A percentile compares a stretch with the other conserved stretches of the same genome.
Conservation (phyloP, 176 grass and related monocot species). For the Triticum timopheevii region DNA sequence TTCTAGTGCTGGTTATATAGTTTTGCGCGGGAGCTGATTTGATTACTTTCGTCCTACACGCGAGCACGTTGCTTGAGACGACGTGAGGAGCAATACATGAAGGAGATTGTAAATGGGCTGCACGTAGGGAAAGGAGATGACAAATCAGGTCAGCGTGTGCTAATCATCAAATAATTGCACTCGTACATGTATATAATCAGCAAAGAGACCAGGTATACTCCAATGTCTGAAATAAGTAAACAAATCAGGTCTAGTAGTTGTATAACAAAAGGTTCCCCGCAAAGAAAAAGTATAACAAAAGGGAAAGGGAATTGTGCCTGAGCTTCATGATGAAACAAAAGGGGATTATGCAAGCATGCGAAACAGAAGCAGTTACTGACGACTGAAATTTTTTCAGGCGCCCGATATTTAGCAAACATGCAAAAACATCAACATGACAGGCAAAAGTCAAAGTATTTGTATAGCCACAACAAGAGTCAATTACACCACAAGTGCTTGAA, state of each 20-base stretch:
- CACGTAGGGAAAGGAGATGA: constrained; percentile 16
- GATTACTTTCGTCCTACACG: background rate
- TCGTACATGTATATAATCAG: background rate
- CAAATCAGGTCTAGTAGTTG: background rate
- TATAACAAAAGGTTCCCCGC: background rate
- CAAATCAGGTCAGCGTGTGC: background rate
- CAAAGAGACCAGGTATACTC: background rate
- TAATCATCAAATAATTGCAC: background rate
- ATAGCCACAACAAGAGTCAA: background rate
- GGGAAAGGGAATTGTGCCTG: background rate
- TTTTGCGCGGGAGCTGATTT: background rate
- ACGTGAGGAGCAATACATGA: constrained; percentile 36
- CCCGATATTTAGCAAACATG: no score
- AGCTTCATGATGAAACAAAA: background rate
- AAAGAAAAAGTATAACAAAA: background rate
- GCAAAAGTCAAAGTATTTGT: background rate
- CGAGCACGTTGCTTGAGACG: constrained; percentile 15
- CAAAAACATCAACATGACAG: no score
- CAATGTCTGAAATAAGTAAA: background rate
- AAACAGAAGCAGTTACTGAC: no score
- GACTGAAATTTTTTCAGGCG: no score
- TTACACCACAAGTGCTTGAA: no score
- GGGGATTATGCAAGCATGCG: background rate
- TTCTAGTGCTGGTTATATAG: constrained; percentile 19
- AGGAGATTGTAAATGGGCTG: constrained; percentile 1